Conservation (phyloP, 331 rosid genomes). For the Quercus phellos region DNA sequence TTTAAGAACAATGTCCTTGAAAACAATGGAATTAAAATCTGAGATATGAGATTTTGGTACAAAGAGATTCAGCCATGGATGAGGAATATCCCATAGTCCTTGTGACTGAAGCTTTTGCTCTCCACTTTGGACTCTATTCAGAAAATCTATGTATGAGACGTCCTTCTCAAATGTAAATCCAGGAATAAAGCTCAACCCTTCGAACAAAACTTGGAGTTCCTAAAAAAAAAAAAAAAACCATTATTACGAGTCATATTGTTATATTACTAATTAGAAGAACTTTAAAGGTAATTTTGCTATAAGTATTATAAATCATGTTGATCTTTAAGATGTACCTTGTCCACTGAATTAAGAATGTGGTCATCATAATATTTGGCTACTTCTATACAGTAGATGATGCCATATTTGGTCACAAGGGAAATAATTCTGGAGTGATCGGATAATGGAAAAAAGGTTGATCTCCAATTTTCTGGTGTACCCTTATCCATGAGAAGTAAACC, state of each 20-base stretch:
- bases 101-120: slow-evolving; percentile 70
- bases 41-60: slow-evolving; percentile 56
- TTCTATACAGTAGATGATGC: slow-evolving; percentile 68
- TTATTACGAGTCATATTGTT: neutral
- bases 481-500: slow-evolving; percentile 70
- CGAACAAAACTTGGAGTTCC: slow-evolving; percentile 48
- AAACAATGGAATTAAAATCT: slow-evolving; percentile 55
- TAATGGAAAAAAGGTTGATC: slow-evolving; percentile 83
- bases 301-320: neutral
- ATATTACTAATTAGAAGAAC: neutral
- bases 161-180: slow-evolving; percentile 66
- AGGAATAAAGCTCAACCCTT: slow-evolving; percentile 51
- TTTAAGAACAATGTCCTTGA: slow-evolving; percentile 52
- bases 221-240: neutral
- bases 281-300: neutral
- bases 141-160: slow-evolving; percentile 54
- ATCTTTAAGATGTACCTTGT: slow-evolving; percentile 41
- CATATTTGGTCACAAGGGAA: slow-evolving; percentile 39
- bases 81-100: slow-evolving; percentile 92
- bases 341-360: slow-evolving; percentile 21
- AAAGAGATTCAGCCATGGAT: slow-evolving; percentile 86
- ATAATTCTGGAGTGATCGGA: slow-evolving; percentile 59
- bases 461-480: slow-evolving; percentile 71
- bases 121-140: slow-evolving; percentile 67
- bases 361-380: slow-evolving; percentile 62